Conservation (phyloP, 345 rosid species). For the Tarenaya hassleriana region DNA sequence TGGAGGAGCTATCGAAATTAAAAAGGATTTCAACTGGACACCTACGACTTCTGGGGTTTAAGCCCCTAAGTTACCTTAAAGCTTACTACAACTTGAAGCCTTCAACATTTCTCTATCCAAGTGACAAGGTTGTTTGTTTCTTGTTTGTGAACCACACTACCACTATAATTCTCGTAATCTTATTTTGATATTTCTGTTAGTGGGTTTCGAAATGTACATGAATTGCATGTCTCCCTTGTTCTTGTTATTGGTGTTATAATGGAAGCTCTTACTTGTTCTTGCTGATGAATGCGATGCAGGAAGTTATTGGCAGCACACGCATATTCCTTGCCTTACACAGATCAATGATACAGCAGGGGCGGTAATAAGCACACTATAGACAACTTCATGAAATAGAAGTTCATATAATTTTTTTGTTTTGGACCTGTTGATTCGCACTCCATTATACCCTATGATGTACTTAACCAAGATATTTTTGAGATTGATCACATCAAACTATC, state of each 20-base stretch:
- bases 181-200: slow-evolving; percentile 4
- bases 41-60: slow-evolving; percentile 83
- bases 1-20: slow-evolving; percentile 60
- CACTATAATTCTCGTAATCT: not conserved
- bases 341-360: slow-evolving; percentile 72
- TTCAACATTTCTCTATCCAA: slow-evolving; percentile 81
- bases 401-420: slow-evolving; percentile 7
- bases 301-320: slow-evolving; percentile 81
- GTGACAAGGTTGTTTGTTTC: slow-evolving; percentile 61
- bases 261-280: slow-evolving; percentile 7
- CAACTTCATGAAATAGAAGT: slow-evolving; percentile 1
- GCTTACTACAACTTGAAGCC: slow-evolving; percentile 94
- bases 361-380: slow-evolving; percentile 51
- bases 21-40: slow-evolving; percentile 65
- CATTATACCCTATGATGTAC: slow-evolving; percentile 9
- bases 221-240: not conserved
- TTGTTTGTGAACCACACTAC: not conserved
- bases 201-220: slow-evolving; percentile 2
- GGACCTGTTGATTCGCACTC: not conserved
- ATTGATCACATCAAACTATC: not conserved
- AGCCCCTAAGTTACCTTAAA: slow-evolving; percentile 82
- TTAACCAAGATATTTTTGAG: not conserved
- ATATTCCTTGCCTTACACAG: slow-evolving; percentile 72
- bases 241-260: not conserved
- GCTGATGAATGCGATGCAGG: slow-evolving; percentile 42